phyloP scores from a whole-genome alignment of 768 basidiomycete species.

The Boletus edulis region DNA sequence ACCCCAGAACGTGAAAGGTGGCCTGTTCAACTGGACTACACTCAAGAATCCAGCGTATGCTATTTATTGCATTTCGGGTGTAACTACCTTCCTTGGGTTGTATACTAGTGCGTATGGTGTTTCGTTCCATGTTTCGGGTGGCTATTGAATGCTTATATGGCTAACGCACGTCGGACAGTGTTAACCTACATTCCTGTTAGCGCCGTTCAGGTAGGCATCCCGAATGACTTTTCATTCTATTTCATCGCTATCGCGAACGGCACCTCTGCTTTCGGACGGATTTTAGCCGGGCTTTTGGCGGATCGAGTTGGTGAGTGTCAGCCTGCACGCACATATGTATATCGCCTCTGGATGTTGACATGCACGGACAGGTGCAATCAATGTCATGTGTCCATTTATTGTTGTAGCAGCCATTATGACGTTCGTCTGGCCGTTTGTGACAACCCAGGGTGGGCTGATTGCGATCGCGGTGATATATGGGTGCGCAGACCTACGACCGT shows the following conservation, averaged over 20 bases:
- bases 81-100: constrained; percentile 62
- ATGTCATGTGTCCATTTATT: constrained; percentile 66
- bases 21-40: constrained; percentile 53
- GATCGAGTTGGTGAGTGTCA: constrained; percentile 48
- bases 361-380: constrained; percentile 51
- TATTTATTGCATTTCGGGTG: constrained; percentile 55
- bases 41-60: constrained; percentile 50
- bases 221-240: constrained; percentile 55
- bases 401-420: constrained; percentile 55
- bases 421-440: constrained; percentile 68
- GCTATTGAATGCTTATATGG: background rate
- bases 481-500: constrained; percentile 31
- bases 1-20: constrained; percentile 50
- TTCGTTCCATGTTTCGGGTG: no score
- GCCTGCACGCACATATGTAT: background rate
- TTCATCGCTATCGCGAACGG: constrained; percentile 68
- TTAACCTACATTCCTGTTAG: constrained; percentile 66
- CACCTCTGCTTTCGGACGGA: constrained; percentile 59
- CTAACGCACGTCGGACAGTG: constrained; percentile 35
- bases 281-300: constrained; percentile 48
- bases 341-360: background rate
- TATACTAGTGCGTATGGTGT: constrained; percentile 51
- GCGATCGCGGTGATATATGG: constrained; percentile 63
- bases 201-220: constrained; percentile 49
- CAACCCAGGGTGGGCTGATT: constrained; percentile 42